Conservation (phyloP, 257 asterid species). For the Echites panduratus region DNA sequence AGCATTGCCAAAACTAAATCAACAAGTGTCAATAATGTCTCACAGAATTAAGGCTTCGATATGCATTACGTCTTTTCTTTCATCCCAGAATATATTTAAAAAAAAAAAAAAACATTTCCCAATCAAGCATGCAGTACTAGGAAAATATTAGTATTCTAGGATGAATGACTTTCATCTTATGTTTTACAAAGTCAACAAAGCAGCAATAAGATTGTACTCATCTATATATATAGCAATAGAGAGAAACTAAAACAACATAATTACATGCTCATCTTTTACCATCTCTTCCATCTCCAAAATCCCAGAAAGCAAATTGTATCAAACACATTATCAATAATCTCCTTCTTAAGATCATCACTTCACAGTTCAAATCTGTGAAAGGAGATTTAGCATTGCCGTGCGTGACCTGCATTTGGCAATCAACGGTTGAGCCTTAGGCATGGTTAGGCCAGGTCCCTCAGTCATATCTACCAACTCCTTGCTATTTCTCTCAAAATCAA, state of each 20-base stretch:
- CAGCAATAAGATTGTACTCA: background rate
- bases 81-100: too few species aligned
- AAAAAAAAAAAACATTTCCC: background rate
- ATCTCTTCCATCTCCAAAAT: background rate
- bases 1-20: too few species aligned
- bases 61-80: too few species aligned
- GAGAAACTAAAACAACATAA: background rate
- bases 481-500: conserved; percentile 43
- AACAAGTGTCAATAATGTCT: too few species aligned
- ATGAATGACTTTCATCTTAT: background rate
- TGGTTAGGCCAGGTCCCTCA: conserved; percentile 24
- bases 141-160: background rate
- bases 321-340: background rate
- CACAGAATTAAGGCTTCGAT: too few species aligned
- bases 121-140: background rate
- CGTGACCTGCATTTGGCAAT: conserved; percentile 19
- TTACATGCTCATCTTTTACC: background rate
- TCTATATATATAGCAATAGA: background rate
- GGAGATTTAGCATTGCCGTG: conserved; percentile 6
- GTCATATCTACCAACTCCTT: conserved; percentile 26
- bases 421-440: conserved; percentile 31
- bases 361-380: conserved; percentile 1
- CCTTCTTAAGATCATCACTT: background rate
- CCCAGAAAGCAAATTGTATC: background rate
- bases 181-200: background rate